Conservation (phyloP, 2,329 filamentous ascomycete genomes). For the Exophiala bonariae region DNA sequence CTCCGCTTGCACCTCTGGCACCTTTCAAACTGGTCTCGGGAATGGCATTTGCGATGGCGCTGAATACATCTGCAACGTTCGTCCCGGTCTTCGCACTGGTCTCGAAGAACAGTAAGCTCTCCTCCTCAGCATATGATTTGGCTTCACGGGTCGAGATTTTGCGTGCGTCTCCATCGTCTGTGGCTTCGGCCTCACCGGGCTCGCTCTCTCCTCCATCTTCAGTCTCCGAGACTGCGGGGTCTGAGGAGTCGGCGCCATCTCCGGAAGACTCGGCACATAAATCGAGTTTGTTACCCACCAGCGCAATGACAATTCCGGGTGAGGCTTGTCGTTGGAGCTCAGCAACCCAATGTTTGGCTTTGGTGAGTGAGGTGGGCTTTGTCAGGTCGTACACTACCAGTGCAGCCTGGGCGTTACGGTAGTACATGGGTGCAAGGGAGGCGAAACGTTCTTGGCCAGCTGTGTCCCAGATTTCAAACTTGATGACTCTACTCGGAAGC, state of each 20-base stretch:
- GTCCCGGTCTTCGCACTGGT: conserved; percentile 95
- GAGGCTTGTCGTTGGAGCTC: conserved; percentile 95
- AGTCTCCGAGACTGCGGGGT: conserved; percentile 39
- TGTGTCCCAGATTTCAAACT: conserved; percentile 97
- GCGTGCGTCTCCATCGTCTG: conserved; percentile 70
- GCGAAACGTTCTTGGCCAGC: conserved; percentile 97
- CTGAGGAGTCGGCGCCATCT: conserved; percentile 32
- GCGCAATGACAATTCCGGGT: conserved; percentile 92
- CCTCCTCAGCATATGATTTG: conserved; percentile 90
- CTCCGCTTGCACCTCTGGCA: conserved; percentile 55
- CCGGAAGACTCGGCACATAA: conserved; percentile 65
- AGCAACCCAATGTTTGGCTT: conserved; percentile 98
- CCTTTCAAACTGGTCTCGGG: conserved; percentile 94
- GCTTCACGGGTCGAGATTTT: conserved; percentile 92
- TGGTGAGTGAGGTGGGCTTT: conserved; percentile 90
- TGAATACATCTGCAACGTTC: conserved; percentile 95
- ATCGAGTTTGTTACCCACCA: conserved; percentile 97
- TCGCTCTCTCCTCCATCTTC: conserved; percentile 44
- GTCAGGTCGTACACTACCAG: conserved; percentile 99
- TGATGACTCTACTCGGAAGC: conserved; percentile 82
- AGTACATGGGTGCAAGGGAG: conserved; percentile 97
- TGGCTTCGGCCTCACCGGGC: conserved; percentile 54
- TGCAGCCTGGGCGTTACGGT: conserved; percentile 95
- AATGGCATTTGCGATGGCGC: conserved; percentile 96
- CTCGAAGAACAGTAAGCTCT: conserved; percentile 93